Evolutionary conservation across 345 rosid genomes (phyloP), one percentile per base, ranked within the genome.

Genomic region (Citrus glauca): DNA sequence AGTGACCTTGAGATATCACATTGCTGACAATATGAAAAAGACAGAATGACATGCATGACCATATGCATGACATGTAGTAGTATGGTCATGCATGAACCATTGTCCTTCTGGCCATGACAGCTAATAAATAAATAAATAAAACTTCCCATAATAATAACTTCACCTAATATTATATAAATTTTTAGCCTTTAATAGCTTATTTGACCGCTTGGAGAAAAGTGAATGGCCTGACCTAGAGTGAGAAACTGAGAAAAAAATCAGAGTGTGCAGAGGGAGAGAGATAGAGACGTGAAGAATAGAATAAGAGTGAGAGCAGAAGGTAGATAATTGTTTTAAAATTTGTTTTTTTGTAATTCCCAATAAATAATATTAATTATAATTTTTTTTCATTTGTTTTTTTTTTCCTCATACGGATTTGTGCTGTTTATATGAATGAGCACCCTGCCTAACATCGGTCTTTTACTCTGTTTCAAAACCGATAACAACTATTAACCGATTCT

Each of bases 181-280:
- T 13, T 19, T 71, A 24, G 38, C 71, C 11, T 32, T 30, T 19
- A 65, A 33, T 65, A 13, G 24, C 40, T 65, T 32, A 65, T 65
- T 81, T 78, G 88, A 86, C 86, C 78, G 87, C 85, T 24, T 40
- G 70, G 78, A 59, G 66, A 81, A 85, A 56, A 74, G 84, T 72
- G 77, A 81, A 77, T 64, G 84, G 85, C 79, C 30, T 33, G 71
- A 16, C 19, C 10, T 7, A 45, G 72, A 24, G 53, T 71, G 38
- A 71, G 59, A 33, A 48, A 30, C 27, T 56, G 72, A 38, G 10
- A 24, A 57, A 32, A 38, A 77, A 60, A 77, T 28, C 53, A 17
- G 24, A 57, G 71, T 28, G 73, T 7, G 71, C 16, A 64, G 71
- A 35, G 70, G 5, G 74, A 28, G 40, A 69, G 56, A 61, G 74